Conservation (phyloP, 257 asterid genomes). For the Solanum rostratum region DNA sequence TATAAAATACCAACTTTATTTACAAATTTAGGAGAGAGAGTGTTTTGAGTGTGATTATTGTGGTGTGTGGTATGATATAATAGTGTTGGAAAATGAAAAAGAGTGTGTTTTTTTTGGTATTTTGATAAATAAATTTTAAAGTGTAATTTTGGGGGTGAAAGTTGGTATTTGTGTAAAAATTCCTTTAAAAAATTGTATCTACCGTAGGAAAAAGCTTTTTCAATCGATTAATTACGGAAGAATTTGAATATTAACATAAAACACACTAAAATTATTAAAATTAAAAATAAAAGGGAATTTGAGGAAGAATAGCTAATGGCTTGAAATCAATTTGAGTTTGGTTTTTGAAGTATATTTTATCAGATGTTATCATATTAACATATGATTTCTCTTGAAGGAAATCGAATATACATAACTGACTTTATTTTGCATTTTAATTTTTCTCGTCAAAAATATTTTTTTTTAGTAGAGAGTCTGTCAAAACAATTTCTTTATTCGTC, state of each 20-base stretch:
- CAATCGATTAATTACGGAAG: not conserved
- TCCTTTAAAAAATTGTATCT: not conserved
- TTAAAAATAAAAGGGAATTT: not conserved
- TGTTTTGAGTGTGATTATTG: no score
- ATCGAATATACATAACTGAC: not conserved
- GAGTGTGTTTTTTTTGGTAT: no score
- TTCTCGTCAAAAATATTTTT: not conserved
- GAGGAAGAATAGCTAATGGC: not conserved
- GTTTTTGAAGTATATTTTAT: no score
- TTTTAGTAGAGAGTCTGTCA: not conserved
- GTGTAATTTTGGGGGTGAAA: no score
- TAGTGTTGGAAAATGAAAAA: no score
- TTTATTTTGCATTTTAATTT: not conserved
- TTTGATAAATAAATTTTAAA: no score
- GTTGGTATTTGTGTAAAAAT: no score
- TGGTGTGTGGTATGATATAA: no score
- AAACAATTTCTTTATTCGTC: not conserved
- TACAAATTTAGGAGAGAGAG: no score
- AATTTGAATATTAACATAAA: not conserved
- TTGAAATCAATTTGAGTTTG: not conserved
- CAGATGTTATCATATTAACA: not conserved
- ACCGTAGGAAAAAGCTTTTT: not conserved
- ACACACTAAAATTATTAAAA: not conserved
- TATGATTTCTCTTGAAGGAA: not conserved
- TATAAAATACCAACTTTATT: no score